Evolutionary conservation across 805 yeast species (phyloP).

Genomic region (Monosporozyma aerobia): DNA sequence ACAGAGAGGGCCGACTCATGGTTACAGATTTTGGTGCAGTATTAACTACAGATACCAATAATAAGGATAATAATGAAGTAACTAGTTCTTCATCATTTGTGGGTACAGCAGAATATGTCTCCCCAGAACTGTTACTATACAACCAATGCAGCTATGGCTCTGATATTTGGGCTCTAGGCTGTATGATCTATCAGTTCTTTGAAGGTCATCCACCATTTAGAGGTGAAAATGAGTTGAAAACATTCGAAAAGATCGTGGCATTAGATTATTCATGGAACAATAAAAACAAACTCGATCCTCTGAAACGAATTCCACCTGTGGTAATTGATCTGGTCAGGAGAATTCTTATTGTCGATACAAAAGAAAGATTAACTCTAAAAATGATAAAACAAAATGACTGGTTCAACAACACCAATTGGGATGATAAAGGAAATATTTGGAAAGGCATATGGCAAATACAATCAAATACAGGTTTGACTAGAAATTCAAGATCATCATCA

Average conservation of each 20-base stretch:
- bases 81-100: conserved; percentile 62
- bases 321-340: conserved; percentile 59
- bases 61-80: conserved; percentile 4
- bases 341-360: conserved; percentile 64
- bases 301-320: conserved; percentile 40
- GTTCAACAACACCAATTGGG: conserved; percentile 62
- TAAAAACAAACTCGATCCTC: conserved; percentile 16
- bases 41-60: conserved; percentile 31
- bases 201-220: conserved; percentile 85
- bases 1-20: conserved; percentile 77
- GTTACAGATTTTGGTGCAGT: conserved; percentile 99
- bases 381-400: conserved; percentile 61
- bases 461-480: conserved; percentile 13
- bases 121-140: conserved; percentile 75
- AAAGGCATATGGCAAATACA: conserved; percentile 57
- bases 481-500: background rate
- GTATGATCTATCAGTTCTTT: conserved; percentile 74
- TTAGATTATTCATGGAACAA: conserved; percentile 57
- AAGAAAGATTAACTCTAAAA: conserved; percentile 47
- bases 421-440: conserved; percentile 62
- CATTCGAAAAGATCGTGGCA: conserved; percentile 79
- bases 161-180: conserved; percentile 92
- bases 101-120: conserved; percentile 94
- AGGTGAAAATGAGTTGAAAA: conserved; percentile 74
- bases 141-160: conserved; percentile 77